Evolutionary conservation across 192 early-diverging fungal genomes (phyloP).

Genomic region (Funneliformis geosporum): DNA sequence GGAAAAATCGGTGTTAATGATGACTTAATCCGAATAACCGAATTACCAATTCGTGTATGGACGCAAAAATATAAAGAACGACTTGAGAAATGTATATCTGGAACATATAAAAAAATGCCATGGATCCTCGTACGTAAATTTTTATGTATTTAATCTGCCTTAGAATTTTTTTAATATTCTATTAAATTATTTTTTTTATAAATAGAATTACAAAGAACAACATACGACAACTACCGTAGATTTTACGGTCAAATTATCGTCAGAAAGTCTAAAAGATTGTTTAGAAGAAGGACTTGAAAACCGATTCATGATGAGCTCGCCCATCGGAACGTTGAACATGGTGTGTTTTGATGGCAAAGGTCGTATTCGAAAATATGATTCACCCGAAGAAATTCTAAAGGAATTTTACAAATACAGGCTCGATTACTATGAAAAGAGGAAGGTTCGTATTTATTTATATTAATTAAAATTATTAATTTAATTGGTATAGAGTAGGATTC

Average conservation of each 20-base stretch:
- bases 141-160: no score
- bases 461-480: no score
- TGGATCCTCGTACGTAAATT: slow-evolving; percentile 53
- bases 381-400: slow-evolving; percentile 75
- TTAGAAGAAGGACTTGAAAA: slow-evolving; percentile 81
- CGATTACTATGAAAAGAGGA: slow-evolving; percentile 86
- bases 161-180: neutral
- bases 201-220: slow-evolving; percentile 40
- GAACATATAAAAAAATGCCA: slow-evolving; percentile 78
- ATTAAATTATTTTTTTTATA: neutral
- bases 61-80: slow-evolving; percentile 85
- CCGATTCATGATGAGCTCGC: slow-evolving; percentile 72
- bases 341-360: slow-evolving; percentile 92
- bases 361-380: slow-evolving; percentile 79
- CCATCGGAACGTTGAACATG: slow-evolving; percentile 85
- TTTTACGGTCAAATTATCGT: slow-evolving; percentile 52
- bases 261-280: slow-evolving; percentile 69
- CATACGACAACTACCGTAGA: slow-evolving; percentile 21
- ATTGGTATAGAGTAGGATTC: no score
- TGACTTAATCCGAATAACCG: slow-evolving; percentile 88
- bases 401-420: slow-evolving; percentile 88
- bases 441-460: slow-evolving; percentile 45
- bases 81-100: slow-evolving; percentile 73
- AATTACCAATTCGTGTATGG: slow-evolving; percentile 89
- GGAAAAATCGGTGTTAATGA: slow-evolving; percentile 77